Percentiles rank a stretch among this genome's conserved stretches.
Conservation (phyloP, 495 filamentous ascomycete species). For the Hypoxylon trugodes region DNA sequence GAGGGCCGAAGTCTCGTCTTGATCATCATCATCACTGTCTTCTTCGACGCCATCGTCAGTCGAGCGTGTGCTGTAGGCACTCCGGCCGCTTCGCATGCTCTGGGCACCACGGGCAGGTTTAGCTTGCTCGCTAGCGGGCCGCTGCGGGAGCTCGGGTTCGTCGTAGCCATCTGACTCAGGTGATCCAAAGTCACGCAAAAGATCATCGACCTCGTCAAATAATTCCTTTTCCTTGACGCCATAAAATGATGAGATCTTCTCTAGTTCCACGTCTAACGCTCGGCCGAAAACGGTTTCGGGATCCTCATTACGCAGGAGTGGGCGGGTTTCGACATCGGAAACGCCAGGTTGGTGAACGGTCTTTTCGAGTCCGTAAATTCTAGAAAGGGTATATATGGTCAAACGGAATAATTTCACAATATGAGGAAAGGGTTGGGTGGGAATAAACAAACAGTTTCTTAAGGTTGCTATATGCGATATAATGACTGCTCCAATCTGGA, state of each 20-base stretch:
- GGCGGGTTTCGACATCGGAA: constrained; percentile 82
- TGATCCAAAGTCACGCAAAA: constrained; percentile 76
- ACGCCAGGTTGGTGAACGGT: constrained; percentile 62
- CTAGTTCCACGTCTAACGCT: constrained; percentile 86
- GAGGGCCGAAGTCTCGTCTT: constrained; percentile 66
- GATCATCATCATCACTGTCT: constrained; percentile 70
- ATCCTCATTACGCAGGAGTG: constrained; percentile 75
- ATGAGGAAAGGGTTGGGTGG: background rate
- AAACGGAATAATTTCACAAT: background rate
- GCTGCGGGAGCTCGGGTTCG: constrained; percentile 58
- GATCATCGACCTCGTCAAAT: constrained; percentile 76
- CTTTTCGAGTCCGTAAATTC: constrained; percentile 95
- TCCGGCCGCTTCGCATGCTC: constrained; percentile 46
- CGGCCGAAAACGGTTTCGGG: constrained; percentile 80
- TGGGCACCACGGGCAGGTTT: constrained; percentile 36
- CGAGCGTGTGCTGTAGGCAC: constrained; percentile 52
- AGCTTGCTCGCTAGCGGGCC: constrained; percentile 53
- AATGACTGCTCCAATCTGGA: constrained; percentile 97
- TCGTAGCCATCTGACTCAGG: constrained; percentile 71
- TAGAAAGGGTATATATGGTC: constrained; percentile 45
- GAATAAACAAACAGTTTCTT: constrained; percentile 86
- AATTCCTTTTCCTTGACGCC: constrained; percentile 86
- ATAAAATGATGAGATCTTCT: constrained; percentile 93
- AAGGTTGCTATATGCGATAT: constrained; percentile 96
- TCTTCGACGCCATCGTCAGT: constrained; percentile 61